phyloP scores from a whole-genome alignment of 768 basidiomycete species.

The Amanita exitialis region DNA sequence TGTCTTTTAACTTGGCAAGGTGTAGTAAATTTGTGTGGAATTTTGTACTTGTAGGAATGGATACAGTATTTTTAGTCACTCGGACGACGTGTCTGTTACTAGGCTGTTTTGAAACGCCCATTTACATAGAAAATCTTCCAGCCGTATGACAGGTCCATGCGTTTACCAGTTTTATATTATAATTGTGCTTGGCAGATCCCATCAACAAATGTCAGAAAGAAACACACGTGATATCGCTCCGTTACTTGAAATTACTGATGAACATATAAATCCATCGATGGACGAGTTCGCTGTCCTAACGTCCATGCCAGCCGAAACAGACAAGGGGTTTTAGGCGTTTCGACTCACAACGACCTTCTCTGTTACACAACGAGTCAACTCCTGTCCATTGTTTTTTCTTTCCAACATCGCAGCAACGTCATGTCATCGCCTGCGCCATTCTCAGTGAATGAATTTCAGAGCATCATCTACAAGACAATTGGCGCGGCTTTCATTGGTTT shows the following conservation, averaged over 20 bases:
- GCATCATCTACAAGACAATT: conserved; percentile 35
- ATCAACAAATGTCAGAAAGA: too few relatives aligned
- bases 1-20: neutral
- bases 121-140: too few relatives aligned
- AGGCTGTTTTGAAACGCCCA: too few relatives aligned
- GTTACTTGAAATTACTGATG: too few relatives aligned
- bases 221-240: too few relatives aligned
- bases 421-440: neutral
- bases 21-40: neutral
- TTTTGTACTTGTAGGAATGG: neutral
- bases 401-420: neutral
- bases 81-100: neutral
- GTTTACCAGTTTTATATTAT: too few relatives aligned
- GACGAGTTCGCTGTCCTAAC: too few relatives aligned
- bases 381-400: neutral
- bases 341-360: neutral
- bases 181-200: too few relatives aligned
- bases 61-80: too few relatives aligned
- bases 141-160: too few relatives aligned
- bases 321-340: neutral
- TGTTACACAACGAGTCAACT: neutral
- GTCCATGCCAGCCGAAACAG: too few relatives aligned
- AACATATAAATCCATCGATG: too few relatives aligned
- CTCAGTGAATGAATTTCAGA: conserved; percentile 6
- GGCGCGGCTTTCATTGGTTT: conserved; percentile 56